Percentiles rank a stretch among this genome's conserved stretches.
Conservation (phyloP, 352 stramenopile species). For the Globisporangium nagaii region DNA sequence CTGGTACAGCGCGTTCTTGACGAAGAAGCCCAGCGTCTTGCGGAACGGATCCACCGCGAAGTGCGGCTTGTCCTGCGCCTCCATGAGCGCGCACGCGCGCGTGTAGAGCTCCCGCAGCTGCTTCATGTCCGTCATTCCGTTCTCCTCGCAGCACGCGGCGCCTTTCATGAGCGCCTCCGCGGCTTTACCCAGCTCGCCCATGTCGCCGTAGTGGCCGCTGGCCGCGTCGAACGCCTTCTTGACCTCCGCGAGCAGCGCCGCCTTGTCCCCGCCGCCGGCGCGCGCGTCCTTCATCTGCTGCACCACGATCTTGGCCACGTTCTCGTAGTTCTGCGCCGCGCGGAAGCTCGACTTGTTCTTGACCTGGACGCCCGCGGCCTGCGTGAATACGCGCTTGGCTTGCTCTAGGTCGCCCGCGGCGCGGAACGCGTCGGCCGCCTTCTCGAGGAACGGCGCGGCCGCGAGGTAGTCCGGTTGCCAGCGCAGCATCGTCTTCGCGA, state of each 20-base stretch:
- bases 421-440: constrained; percentile 66
- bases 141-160: constrained; percentile 40
- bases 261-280: constrained; percentile 13
- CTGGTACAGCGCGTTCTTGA: constrained; percentile 41
- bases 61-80: constrained; percentile 78
- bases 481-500: constrained; percentile 65
- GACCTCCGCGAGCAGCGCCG: constrained; percentile 37
- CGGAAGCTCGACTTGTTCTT: constrained; percentile 75
- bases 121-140: constrained; percentile 25
- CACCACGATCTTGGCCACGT: constrained; percentile 61
- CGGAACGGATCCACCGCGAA: constrained; percentile 77
- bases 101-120: constrained; percentile 53
- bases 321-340: constrained; percentile 67
- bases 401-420: constrained; percentile 54
- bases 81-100: constrained; percentile 64
- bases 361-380: constrained; percentile 55
- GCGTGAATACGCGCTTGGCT: constrained; percentile 49
- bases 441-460: constrained; percentile 65
- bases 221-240: constrained; percentile 57
- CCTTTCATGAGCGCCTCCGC: constrained; percentile 69
- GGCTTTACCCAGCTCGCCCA: constrained; percentile 81
- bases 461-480: constrained; percentile 62
- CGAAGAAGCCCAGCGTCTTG: constrained; percentile 71
- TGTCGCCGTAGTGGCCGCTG: constrained; percentile 67
- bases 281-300: constrained; percentile 68